A percentile compares a stretch with the other conserved stretches of the same genome.
These are phyloP conservation scores for Rugosomyces carneus DNA, from an alignment of 1,284 basidiomycete genomes.

Conservation along the genomic window DNA sequence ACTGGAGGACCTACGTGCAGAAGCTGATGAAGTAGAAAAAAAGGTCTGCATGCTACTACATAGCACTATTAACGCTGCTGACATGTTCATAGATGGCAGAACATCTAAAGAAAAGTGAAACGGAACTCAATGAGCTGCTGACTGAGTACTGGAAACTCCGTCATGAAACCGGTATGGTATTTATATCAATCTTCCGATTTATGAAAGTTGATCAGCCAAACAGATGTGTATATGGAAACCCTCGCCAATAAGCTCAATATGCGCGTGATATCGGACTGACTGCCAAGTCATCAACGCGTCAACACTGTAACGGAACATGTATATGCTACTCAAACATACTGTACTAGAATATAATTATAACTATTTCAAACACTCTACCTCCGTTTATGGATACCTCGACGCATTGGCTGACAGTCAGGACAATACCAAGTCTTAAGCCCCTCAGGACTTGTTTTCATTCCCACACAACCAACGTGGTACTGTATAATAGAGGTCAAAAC, in stretches of 20 bases:
- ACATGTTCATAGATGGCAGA: conserved; percentile 53
- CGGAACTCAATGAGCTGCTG: conserved; percentile 71
- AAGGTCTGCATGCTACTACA: conserved; percentile 37
- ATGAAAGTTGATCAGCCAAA: conserved; percentile 2
- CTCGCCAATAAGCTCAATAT: conserved; percentile 65
- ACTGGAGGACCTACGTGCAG: conserved; percentile 63
- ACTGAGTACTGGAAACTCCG: conserved; percentile 76
- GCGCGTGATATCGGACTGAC: conserved; percentile 30
- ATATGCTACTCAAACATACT: neutral
- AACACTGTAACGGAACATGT: neutral
- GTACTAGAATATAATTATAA: neutral
- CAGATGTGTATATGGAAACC: conserved; percentile 79
- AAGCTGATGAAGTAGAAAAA: conserved; percentile 58
- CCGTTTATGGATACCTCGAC: conserved; percentile 17
- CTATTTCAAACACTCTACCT: conserved; percentile 6
- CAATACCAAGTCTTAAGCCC: conserved; percentile 65
- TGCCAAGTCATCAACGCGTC: neutral
- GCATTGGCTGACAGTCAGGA: conserved; percentile 42
- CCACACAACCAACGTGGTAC: conserved; percentile 75
- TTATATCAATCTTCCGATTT: neutral
- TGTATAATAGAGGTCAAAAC: conserved; percentile 19
- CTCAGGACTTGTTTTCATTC: conserved; percentile 52
- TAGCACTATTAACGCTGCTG: neutral
- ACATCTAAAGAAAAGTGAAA: conserved; percentile 66
- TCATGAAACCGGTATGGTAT: conserved; percentile 62